A percentile compares a stretch with the other conserved stretches of the same genome.
These are phyloP conservation scores for Saturnispora ahearnii DNA, from an alignment of 805 yeast species.

Conservation along the genomic window DNA sequence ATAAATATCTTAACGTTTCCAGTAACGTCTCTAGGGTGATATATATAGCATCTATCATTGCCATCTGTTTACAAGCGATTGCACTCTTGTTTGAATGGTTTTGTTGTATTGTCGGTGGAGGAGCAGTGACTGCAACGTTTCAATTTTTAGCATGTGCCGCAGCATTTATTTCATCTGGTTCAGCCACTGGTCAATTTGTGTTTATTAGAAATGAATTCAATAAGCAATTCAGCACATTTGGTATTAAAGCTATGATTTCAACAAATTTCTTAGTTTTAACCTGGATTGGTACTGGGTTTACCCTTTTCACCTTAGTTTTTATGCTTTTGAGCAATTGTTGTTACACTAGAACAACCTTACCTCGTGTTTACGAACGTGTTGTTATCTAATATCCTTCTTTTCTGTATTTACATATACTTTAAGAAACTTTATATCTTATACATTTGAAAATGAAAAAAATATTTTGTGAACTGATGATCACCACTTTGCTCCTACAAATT, in stretches of 20 bases:
- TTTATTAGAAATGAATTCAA: conserved; percentile 45
- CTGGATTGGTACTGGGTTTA: conserved; percentile 21
- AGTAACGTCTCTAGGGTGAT: conserved; percentile 46
- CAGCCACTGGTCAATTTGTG: conserved; percentile 50
- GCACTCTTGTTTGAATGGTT: conserved; percentile 35
- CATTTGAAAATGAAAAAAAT: not conserved
- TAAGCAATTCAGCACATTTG: conserved; percentile 37
- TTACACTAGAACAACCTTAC: conserved; percentile 2
- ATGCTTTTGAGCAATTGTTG: conserved; percentile 14
- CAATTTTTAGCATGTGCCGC: conserved; percentile 12
- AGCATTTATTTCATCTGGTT: conserved; percentile 15
- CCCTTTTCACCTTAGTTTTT: conserved; percentile 12
- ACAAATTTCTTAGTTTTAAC: conserved; percentile 18
- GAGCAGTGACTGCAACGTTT: conserved; percentile 24
- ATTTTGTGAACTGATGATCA: not conserved
- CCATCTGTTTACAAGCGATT: conserved; percentile 37
- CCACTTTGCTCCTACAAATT: not conserved
- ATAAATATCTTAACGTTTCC: conserved; percentile 36
- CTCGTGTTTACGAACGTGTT: not conserved
- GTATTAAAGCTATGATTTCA: conserved; percentile 42
- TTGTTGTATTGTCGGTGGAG: conserved; percentile 19
- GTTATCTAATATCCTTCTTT: not conserved
- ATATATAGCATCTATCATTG: conserved; percentile 44
- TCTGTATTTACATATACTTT: not conserved
- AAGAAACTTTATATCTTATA: not conserved